Evolutionary conservation across 2,329 filamentous ascomycete genomes (phyloP), one percentile per base, ranked within the genome.

Genomic region (Beauveria medogensis): DNA sequence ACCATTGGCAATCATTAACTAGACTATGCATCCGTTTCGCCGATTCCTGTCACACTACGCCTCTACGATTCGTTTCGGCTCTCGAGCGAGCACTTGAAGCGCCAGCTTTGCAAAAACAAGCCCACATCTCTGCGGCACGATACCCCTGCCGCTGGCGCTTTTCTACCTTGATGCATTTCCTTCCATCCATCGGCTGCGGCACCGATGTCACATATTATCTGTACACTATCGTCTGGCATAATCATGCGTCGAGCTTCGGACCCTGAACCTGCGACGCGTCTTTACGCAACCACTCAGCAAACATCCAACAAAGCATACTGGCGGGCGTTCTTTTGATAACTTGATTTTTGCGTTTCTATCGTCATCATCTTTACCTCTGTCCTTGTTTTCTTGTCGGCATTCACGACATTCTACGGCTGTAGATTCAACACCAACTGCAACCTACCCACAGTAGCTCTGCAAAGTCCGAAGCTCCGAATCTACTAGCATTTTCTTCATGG

Each of bases 81-180:
- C 48, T 50, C n/a, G 26, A 59, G 56, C 40, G 48, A 59, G 37
- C 56, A 59, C 20, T 59, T 59, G 48, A 53, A 44, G 56, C 58
- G 58, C 58, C 51, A 59, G 56, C 44, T 54, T 48, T 51, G 46
- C 40, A 48, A 60, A 60, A 24, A 28, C 20, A 60, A 20, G 50
- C 58, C 58, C 37, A 30, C 20, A 60, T 9, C 7, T 52, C 10
- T 30, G 58, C 50, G 58, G 43, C 58, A 60, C 50, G 58, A 60
- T 60, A 60, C 58, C 58, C 58, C 56, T 60, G 58, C 58, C 41
- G 20, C 58, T 60, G 58, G 50, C 58, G 58, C 51, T 28, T 47
- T 48, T 60, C 14, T n/a, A 37, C 26, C n/a, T 41, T 47, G 20
- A 41, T 47, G 50, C 58, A 47, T 48, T 48, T 47, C 40, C 40